These are phyloP conservation scores for Penicillium soppii DNA, from an alignment of 495 filamentous ascomycete species.

Conservation along the genomic window DNA sequence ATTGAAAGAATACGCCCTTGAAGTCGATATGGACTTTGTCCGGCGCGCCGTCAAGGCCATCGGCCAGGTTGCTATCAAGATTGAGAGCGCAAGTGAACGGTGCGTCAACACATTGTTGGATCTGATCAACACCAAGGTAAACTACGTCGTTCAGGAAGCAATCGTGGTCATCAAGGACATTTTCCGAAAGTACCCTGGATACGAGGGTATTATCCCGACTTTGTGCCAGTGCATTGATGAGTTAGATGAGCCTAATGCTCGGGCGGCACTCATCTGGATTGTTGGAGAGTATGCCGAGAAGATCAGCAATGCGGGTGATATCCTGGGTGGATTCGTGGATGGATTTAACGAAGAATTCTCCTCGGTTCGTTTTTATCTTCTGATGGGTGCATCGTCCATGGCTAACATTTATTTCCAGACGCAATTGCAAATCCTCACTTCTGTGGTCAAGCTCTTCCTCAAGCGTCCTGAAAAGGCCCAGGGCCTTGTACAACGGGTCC, in stretches of 20 bases:
- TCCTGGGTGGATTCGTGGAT: conserved; percentile 82
- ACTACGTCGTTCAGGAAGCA: conserved; percentile 98
- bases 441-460: conserved; percentile 94
- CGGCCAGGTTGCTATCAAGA: conserved; percentile 97
- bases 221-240: conserved; percentile 97
- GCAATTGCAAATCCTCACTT: conserved; percentile 92
- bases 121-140: conserved; percentile 93
- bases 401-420: conserved; percentile 50
- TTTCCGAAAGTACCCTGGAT: conserved; percentile 94
- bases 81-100: conserved; percentile 87
- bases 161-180: conserved; percentile 99
- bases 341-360: conserved; percentile 91
- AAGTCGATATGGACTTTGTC: conserved; percentile 99
- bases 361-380: conserved; percentile 52
- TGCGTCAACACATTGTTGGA: conserved; percentile 94
- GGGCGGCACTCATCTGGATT: conserved; percentile 96
- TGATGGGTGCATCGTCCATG: not conserved
- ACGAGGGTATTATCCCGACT: conserved; percentile 96
- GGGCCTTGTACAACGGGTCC: conserved; percentile 85
- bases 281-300: conserved; percentile 99
- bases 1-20: conserved; percentile 93
- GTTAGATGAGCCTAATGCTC: conserved; percentile 88
- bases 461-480: conserved; percentile 95
- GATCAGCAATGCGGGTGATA: conserved; percentile 94
- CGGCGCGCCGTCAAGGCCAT: conserved; percentile 91